phyloP scores from a whole-genome alignment of 2,329 filamentous ascomycete species.

The Ophidiomyces ophidiicola region DNA sequence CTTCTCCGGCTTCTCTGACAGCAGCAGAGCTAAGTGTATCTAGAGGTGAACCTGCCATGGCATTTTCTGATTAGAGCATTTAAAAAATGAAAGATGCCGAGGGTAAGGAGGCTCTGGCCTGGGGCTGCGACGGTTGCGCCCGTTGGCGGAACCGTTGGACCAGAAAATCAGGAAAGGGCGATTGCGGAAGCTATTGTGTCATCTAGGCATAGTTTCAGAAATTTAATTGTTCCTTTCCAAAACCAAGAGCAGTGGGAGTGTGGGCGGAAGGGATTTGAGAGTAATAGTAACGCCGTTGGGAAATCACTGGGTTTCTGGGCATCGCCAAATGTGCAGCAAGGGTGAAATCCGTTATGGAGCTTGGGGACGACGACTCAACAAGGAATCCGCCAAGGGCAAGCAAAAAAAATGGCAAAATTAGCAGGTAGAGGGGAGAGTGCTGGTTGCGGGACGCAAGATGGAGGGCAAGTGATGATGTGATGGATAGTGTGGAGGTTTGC shows the following conservation, averaged over 20 bases:
- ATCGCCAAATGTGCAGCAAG: background rate
- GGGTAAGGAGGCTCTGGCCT: background rate
- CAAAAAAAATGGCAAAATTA: too few species aligned
- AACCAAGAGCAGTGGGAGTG: background rate
- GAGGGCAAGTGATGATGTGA: background rate
- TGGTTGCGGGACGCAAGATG: background rate
- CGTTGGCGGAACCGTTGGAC: background rate
- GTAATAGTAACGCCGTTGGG: background rate
- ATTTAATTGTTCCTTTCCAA: too few species aligned
- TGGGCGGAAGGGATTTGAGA: background rate
- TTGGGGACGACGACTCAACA: background rate
- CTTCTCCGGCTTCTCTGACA: constrained; percentile 16
- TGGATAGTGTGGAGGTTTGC: constrained; percentile 8
- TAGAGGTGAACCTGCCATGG: constrained; percentile 37
- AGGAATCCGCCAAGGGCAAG: background rate
- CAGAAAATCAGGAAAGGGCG: background rate
- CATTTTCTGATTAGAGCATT: constrained; percentile 23
- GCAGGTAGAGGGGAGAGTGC: too few species aligned
- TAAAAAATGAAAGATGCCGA: constrained; percentile 1
- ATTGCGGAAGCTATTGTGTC: background rate
- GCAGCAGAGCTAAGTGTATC: constrained; percentile 31
- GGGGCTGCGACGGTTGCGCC: background rate
- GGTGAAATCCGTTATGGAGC: background rate
- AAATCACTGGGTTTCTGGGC: background rate
- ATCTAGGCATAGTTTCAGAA: constrained; percentile 1